Base-by-base conservation (phyloP, 2,329 filamentous ascomycete species). In the Penicillium sp. region DNA sequence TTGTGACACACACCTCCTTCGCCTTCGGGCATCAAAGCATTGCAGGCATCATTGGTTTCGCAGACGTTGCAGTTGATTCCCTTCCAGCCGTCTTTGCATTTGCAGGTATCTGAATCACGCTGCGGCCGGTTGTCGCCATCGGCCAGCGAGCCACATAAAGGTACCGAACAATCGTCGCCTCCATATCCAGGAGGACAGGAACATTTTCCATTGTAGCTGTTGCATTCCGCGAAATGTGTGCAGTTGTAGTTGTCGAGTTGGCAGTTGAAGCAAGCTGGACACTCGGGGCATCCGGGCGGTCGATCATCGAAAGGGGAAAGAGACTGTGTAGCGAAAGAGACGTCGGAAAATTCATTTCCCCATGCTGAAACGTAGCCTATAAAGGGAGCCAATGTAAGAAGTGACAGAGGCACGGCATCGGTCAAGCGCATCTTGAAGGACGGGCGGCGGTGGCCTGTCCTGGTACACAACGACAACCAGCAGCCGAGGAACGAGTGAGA, bases 1-100 rank as follows among this genome's bases (percentile, higher is more conserved):
- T 90, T 88, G 72, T 97, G 97, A 77, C 94, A 99, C 10, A 96
- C 87, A 31, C 92, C 94, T 43, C 88, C 91, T 57, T 91, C 84
- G 3, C 84, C 84, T 13, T 88, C 86, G 4, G 91, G 90, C 87
- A 96, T 96, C 75, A 99, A 79, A 32, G 90, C 87, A 71, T 94
- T 86, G 69, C 94, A 99, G 14, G 90, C 92, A 63, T 88, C 80
- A 71, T 97, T 83, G 4, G 86, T 86, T 57, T 88, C 86, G 76
- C 94, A 99, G 53, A 99, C 91, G 67, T 94, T 99, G 84, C 94
- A 99, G 79, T 99, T 99, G 77, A 99, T 93, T 60, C 94, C 94
- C 39, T 85, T 85, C 94, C 94, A 99, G 52, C 94, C 94, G 36
- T 96, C 90, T 69, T 92, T 89, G 74, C 94, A 99, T 40, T 91